phyloP scores from a whole-genome alignment of 1,284 basidiomycete genomes.

The Exsudoporus floridanus region DNA sequence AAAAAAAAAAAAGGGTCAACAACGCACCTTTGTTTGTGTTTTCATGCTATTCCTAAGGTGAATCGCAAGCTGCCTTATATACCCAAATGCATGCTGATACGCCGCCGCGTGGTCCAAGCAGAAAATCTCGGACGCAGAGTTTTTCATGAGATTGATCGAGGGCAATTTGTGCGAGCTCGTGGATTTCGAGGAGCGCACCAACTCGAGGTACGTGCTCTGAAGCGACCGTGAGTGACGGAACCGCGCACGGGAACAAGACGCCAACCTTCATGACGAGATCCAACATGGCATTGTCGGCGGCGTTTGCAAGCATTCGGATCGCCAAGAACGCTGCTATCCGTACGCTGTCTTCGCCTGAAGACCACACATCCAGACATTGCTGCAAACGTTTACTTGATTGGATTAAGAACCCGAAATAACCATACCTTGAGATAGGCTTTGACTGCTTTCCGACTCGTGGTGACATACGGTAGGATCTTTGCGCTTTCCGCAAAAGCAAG shows the following conservation, averaged over 20 bases:
- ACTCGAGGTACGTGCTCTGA: conserved; percentile 81
- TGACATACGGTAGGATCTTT: conserved; percentile 85
- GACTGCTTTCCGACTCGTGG: conserved; percentile 79
- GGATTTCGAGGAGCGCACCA: conserved; percentile 80
- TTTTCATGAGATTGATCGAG: conserved; percentile 97
- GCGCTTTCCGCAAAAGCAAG: conserved; percentile 80
- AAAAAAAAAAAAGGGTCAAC: conserved; percentile 15
- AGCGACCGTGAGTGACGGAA: conserved; percentile 1
- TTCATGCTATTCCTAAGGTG: conserved; percentile 92
- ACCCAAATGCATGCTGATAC: conserved; percentile 96
- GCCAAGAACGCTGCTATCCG: conserved; percentile 89
- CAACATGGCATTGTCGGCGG: conserved; percentile 79
- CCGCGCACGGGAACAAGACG: neutral
- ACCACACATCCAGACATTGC: conserved; percentile 86
- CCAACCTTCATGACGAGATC: conserved; percentile 86
- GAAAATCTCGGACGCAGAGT: conserved; percentile 92
- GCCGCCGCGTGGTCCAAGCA: conserved; percentile 71
- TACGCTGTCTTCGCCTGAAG: conserved; percentile 75
- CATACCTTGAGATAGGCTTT: conserved; percentile 81
- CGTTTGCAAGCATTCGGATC: conserved; percentile 77
- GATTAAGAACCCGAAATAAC: neutral
- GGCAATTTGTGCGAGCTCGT: conserved; percentile 88
- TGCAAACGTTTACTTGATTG: conserved; percentile 29
- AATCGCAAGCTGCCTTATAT: conserved; percentile 95
- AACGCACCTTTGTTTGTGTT: conserved; percentile 72